These are phyloP conservation scores for Penicillium ochrochloron DNA, from an alignment of 495 filamentous ascomycete species.

Conservation along the genomic window DNA sequence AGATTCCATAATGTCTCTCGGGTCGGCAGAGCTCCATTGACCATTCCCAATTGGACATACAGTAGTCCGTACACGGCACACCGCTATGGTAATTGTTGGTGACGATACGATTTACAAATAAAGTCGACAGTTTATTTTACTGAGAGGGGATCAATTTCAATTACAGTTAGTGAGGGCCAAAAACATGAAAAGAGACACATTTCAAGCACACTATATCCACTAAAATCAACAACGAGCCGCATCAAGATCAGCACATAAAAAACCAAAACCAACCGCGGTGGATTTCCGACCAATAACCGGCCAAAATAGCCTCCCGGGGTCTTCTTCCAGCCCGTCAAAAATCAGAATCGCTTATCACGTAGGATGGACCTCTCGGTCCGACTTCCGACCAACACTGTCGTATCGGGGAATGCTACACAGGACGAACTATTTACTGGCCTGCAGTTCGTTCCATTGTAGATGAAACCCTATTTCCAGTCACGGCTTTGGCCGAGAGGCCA, in stretches of 20 bases:
- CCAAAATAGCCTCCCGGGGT: background rate
- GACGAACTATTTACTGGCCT: constrained; percentile 5
- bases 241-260: background rate
- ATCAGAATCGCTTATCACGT: constrained; percentile 16
- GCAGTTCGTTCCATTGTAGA: constrained; percentile 5
- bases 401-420: constrained; percentile 8
- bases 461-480: background rate
- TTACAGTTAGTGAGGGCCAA: background rate
- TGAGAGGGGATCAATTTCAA: background rate
- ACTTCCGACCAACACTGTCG: constrained; percentile 1
- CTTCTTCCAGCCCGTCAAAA: constrained; percentile 15
- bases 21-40: background rate
- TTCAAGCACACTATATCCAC: background rate
- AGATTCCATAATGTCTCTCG: constrained; percentile 7
- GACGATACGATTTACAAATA: background rate
- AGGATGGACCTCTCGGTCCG: constrained; percentile 13
- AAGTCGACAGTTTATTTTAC: background rate
- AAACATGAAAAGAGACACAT: background rate
- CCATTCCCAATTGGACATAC: background rate
- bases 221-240: constrained; percentile 2
- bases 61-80: too few relatives aligned
- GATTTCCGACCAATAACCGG: background rate
- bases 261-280: background rate
- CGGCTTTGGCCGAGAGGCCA: background rate
- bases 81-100: background rate